These are phyloP conservation scores for Chaetomium fimeti DNA, from an alignment of 495 filamentous ascomycete genomes.

Conservation along the genomic window DNA sequence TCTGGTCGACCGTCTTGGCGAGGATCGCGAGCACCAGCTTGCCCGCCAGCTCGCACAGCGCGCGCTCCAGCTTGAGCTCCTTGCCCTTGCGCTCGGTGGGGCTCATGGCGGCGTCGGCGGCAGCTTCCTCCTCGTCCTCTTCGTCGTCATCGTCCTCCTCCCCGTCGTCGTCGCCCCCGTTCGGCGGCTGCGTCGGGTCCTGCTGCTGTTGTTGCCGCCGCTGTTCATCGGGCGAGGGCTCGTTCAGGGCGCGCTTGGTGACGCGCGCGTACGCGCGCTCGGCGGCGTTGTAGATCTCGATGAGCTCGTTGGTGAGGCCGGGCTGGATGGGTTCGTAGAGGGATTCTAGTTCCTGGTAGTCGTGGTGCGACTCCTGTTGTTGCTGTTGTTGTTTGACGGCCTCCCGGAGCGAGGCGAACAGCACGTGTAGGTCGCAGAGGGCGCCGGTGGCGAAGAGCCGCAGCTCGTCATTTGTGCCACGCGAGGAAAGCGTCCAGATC, in stretches of 20 bases:
- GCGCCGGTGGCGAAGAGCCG: conserved; percentile 70
- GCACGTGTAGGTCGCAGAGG: conserved; percentile 75
- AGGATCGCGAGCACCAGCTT: conserved; percentile 78
- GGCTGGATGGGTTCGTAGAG: conserved; percentile 63
- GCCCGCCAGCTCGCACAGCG: conserved; percentile 77
- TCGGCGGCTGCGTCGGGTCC: conserved; percentile 39
- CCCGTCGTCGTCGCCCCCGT: conserved; percentile 52
- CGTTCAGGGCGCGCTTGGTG: conserved; percentile 62
- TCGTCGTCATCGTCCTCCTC: conserved; percentile 58
- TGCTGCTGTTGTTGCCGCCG: not conserved
- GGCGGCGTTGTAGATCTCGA: conserved; percentile 67
- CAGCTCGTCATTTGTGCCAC: conserved; percentile 68
- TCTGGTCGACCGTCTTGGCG: conserved; percentile 67
- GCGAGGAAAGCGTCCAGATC: conserved; percentile 61
- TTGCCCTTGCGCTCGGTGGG: conserved; percentile 56
- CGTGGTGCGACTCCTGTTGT: conserved; percentile 23
- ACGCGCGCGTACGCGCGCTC: conserved; percentile 76
- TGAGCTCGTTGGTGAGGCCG: conserved; percentile 59
- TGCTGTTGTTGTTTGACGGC: conserved; percentile 32
- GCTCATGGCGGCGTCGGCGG: conserved; percentile 49
- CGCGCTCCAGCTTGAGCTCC: conserved; percentile 71
- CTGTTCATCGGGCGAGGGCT: conserved; percentile 62
- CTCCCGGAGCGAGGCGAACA: conserved; percentile 70
- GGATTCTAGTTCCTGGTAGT: conserved; percentile 49
- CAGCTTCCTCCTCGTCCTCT: conserved; percentile 52